A percentile compares a stretch with the other conserved stretches of the same genome.
These are phyloP conservation scores for Asterionellopsis glacialis DNA, from an alignment of 108 stramenopile genomes.

Conservation along the genomic window DNA sequence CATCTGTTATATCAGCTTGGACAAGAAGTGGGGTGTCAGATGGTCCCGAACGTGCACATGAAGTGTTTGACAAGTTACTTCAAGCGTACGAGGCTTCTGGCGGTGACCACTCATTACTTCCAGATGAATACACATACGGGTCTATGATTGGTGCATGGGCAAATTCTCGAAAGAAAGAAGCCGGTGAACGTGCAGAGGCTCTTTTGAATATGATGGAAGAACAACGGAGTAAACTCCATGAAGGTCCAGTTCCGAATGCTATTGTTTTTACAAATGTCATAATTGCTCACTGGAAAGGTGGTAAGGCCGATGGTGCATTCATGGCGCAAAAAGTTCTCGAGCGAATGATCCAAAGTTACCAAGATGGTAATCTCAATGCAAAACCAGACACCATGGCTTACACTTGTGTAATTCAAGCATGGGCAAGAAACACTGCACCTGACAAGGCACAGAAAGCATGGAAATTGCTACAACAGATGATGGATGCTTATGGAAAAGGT, in stretches of 20 bases:
- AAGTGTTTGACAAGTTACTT: conserved; percentile 45
- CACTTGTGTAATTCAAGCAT: conserved; percentile 28
- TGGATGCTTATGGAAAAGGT: conserved; percentile 19
- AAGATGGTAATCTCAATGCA: neutral
- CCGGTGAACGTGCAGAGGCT: conserved; percentile 2
- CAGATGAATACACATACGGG: conserved; percentile 23
- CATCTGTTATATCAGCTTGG: conserved; percentile 61
- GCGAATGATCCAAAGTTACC: conserved; percentile 21
- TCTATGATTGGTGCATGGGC: conserved; percentile 30
- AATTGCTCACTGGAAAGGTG: conserved; percentile 1
- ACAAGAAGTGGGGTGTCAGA: conserved; percentile 45
- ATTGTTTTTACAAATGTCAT: conserved; percentile 3
- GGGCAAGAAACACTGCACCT: conserved; percentile 16
- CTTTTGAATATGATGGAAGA: conserved; percentile 13
- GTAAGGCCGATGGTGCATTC: neutral
- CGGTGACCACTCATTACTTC: conserved; percentile 12
- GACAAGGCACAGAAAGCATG: conserved; percentile 19
- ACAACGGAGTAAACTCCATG: neutral
- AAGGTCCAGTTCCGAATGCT: neutral
- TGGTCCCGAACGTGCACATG: conserved; percentile 47
- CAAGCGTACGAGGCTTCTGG: conserved; percentile 26
- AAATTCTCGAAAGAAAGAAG: conserved; percentile 16
- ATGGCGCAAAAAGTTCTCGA: conserved; percentile 12
- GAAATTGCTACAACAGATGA: conserved; percentile 23
- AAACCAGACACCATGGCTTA: conserved; percentile 29